Evolutionary conservation across 1,284 basidiomycete species (phyloP).

Genomic region (Somion occarium): DNA sequence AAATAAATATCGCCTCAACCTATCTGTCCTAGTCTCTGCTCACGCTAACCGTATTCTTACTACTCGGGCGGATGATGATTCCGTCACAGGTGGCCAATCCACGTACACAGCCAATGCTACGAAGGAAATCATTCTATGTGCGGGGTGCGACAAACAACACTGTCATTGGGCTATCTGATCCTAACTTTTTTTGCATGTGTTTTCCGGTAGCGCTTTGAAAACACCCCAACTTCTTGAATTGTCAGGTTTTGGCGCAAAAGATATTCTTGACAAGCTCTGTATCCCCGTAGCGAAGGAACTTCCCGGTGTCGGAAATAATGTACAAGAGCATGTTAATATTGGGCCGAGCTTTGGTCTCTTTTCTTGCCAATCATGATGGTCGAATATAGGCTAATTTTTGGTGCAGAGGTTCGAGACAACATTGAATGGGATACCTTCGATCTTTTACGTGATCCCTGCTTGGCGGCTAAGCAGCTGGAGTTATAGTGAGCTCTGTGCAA

Average conservation of each 20-base stretch:
- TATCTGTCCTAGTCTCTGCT: slow-evolving; percentile 15
- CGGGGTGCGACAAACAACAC: slow-evolving; percentile 17
- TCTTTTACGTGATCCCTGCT: slow-evolving; percentile 20
- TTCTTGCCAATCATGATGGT: neutral
- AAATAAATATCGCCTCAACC: slow-evolving; percentile 16
- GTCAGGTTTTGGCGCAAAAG: slow-evolving; percentile 31
- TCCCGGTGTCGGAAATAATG: slow-evolving; percentile 30
- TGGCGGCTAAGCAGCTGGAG: slow-evolving; percentile 20
- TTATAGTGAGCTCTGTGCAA: slow-evolving; percentile 20
- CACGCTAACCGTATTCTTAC: slow-evolving; percentile 12
- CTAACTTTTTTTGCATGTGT: neutral
- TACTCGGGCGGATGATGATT: slow-evolving; percentile 4
- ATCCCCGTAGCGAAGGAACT: slow-evolving; percentile 22
- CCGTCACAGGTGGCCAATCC: slow-evolving; percentile 24
- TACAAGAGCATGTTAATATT: slow-evolving; percentile 31
- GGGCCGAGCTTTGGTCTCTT: neutral
- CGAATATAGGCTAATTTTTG: too few species aligned
- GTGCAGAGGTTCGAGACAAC: slow-evolving; percentile 22
- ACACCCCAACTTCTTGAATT: slow-evolving; percentile 35
- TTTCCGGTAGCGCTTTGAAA: slow-evolving; percentile 16
- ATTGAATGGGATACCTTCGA: slow-evolving; percentile 22
- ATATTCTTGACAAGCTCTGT: slow-evolving; percentile 25
- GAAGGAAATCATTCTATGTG: slow-evolving; percentile 23
- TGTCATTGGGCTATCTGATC: neutral
- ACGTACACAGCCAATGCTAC: slow-evolving; percentile 16